Evolutionary conservation across 495 filamentous ascomycete species (phyloP).

Genomic region (Daldinia decipiens): DNA sequence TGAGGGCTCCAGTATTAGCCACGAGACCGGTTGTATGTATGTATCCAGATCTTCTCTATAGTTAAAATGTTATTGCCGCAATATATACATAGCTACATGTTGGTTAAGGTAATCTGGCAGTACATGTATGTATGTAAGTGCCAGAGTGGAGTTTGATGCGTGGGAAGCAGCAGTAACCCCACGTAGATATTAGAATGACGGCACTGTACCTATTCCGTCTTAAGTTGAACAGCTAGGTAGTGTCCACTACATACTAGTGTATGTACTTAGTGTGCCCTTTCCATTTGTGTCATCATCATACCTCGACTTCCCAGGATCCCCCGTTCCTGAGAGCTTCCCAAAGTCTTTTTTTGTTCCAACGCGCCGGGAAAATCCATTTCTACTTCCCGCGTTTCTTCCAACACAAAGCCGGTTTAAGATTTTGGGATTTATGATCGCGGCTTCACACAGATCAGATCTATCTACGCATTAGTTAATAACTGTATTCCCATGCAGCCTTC

Average conservation of each 20-base stretch:
- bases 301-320: conserved; percentile 34
- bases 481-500: conserved; percentile 40
- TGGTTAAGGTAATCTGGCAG: no score
- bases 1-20: conserved; percentile 14
- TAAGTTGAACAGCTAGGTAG: conserved; percentile 9
- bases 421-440: conserved; percentile 10
- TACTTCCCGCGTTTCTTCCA: conserved; percentile 24
- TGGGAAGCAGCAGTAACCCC: conserved; percentile 8
- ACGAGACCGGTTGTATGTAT: neutral
- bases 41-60: neutral
- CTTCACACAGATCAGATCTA: conserved; percentile 3
- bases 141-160: conserved; percentile 4
- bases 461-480: conserved; percentile 20
- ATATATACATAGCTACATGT: neutral
- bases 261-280: conserved; percentile 27
- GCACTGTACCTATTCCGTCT: conserved; percentile 15
- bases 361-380: conserved; percentile 33
- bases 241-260: conserved; percentile 11
- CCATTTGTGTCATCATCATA: conserved; percentile 37
- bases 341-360: conserved; percentile 27
- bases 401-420: conserved; percentile 17
- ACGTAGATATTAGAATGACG: conserved; percentile 15
- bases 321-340: conserved; percentile 31
- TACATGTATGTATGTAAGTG: neutral
- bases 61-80: neutral